Evolutionary conservation across 164 flowering plant species (phyloP).

Genomic region (Annona cherimola): DNA sequence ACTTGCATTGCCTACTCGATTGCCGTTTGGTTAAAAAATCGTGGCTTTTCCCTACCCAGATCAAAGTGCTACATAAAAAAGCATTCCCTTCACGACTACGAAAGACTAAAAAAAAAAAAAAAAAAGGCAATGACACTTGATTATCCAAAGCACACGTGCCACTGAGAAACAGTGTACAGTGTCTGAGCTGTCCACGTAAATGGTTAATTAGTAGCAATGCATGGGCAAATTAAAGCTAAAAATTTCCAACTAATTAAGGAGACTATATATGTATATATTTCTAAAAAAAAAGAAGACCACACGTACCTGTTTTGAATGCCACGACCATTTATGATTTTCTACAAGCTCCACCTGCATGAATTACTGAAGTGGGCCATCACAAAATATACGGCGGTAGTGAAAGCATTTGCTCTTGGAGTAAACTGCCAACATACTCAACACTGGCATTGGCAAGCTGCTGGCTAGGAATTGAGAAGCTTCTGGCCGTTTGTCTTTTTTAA

Average conservation of each 20-base stretch:
- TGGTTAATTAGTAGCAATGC: background rate
- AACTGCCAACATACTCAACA: too few relatives aligned
- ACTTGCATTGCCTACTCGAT: too few relatives aligned
- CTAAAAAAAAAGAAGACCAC: background rate
- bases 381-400: too few relatives aligned
- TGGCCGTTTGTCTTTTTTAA: background rate
- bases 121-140: background rate
- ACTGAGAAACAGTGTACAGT: background rate
- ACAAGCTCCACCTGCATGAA: background rate
- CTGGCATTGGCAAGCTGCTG: background rate
- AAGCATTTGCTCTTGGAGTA: too few relatives aligned
- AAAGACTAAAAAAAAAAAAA: background rate
- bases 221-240: background rate
- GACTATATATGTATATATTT: background rate
- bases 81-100: slow-evolving; percentile 6
- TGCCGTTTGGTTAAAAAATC: background rate
- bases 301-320: background rate
- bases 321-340: background rate
- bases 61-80: slow-evolving; percentile 4
- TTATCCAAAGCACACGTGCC: background rate
- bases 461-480: background rate
- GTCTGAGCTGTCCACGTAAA: background rate
- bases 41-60: slow-evolving; percentile 1
- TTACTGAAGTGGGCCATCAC: too few relatives aligned
- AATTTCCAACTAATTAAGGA: background rate